A percentile compares a stretch with the other conserved stretches of the same genome.
Conservation (phyloP, 352 stramenopile species). For the Phytophthora lateralis region DNA sequence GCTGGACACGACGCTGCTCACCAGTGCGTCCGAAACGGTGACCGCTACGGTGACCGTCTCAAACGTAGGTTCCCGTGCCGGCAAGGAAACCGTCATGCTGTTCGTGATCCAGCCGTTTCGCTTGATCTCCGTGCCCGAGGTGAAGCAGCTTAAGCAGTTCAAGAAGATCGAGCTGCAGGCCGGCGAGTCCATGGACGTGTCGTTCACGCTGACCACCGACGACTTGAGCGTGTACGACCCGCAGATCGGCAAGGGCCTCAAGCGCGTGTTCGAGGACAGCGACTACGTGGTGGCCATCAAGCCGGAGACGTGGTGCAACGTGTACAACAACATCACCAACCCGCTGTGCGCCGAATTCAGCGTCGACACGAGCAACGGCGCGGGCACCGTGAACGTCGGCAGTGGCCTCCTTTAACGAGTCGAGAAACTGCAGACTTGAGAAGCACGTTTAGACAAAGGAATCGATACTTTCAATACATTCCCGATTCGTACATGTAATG, state of each 20-base stretch:
- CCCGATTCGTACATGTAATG: not conserved
- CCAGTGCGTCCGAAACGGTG: slow-evolving; percentile 15
- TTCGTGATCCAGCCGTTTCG: slow-evolving; percentile 76
- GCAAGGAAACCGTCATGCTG: slow-evolving; percentile 81
- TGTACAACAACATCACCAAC: slow-evolving; percentile 50
- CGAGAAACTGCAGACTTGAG: not conserved
- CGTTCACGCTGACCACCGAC: slow-evolving; percentile 49
- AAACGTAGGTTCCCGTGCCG: slow-evolving; percentile 59
- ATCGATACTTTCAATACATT: slow-evolving; percentile 2
- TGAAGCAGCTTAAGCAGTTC: slow-evolving; percentile 85
- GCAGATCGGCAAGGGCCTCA: slow-evolving; percentile 68
- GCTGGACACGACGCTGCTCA: slow-evolving; percentile 45
- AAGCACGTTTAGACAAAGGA: not conserved
- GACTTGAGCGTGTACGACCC: slow-evolving; percentile 72
- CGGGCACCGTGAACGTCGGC: slow-evolving; percentile 23
- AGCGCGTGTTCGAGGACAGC: slow-evolving; percentile 64
- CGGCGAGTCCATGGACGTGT: slow-evolving; percentile 41
- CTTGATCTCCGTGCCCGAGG: slow-evolving; percentile 66
- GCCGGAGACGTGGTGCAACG: slow-evolving; percentile 72
- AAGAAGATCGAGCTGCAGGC: slow-evolving; percentile 70
- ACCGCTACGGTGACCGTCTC: slow-evolving; percentile 59
- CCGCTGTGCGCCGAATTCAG: slow-evolving; percentile 51
- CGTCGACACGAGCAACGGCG: slow-evolving; percentile 27
- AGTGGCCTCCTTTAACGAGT: slow-evolving; percentile 1
- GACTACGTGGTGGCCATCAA: slow-evolving; percentile 73